Evolutionary conservation across 805 yeast genomes (phyloP).

Genomic region (Nakazawaea anatomiae): DNA sequence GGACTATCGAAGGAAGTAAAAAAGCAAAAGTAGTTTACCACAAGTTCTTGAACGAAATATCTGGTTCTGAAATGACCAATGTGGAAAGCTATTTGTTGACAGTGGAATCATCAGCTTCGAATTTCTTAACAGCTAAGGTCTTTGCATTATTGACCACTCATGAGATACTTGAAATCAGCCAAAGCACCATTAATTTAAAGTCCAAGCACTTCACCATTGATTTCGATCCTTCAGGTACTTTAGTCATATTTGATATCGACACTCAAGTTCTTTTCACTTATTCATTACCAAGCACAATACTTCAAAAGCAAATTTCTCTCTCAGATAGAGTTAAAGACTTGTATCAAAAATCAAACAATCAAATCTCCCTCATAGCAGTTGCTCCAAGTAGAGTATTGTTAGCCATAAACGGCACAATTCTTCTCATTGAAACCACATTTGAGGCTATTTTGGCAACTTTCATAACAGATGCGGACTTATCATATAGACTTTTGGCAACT

Average conservation of each 20-base stretch:
- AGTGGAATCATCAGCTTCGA: slow-evolving; percentile 10
- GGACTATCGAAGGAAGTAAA: slow-evolving; percentile 20
- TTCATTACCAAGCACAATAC: slow-evolving; percentile 26
- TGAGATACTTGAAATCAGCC: slow-evolving; percentile 22
- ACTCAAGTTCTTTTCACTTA: slow-evolving; percentile 17
- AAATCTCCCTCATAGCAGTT: slow-evolving; percentile 31
- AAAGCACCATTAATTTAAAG: slow-evolving; percentile 17
- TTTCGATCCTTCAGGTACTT: slow-evolving; percentile 24
- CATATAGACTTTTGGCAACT: slow-evolving; percentile 16
- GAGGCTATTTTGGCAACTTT: slow-evolving; percentile 31
- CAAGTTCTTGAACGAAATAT: slow-evolving; percentile 7
- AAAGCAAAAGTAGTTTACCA: slow-evolving; percentile 16
- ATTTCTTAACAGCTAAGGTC: slow-evolving; percentile 14
- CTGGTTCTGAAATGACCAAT: background rate
- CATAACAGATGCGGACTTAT: background rate
- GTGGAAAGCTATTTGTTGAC: slow-evolving; percentile 9
- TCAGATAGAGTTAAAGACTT: slow-evolving; percentile 21
- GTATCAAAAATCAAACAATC: background rate
- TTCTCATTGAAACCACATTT: slow-evolving; percentile 38
- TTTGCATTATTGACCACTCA: slow-evolving; percentile 19
- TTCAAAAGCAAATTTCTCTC: slow-evolving; percentile 21
- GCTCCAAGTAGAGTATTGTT: slow-evolving; percentile 42
- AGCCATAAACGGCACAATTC: slow-evolving; percentile 31
- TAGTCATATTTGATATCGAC: slow-evolving; percentile 19
- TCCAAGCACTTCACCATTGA: slow-evolving; percentile 11